Percentiles rank a stretch among this genome's conserved stretches.
Evolutionary conservation across 257 asterid species (phyloP).

Genomic region (Solanum tarapatanum): DNA sequence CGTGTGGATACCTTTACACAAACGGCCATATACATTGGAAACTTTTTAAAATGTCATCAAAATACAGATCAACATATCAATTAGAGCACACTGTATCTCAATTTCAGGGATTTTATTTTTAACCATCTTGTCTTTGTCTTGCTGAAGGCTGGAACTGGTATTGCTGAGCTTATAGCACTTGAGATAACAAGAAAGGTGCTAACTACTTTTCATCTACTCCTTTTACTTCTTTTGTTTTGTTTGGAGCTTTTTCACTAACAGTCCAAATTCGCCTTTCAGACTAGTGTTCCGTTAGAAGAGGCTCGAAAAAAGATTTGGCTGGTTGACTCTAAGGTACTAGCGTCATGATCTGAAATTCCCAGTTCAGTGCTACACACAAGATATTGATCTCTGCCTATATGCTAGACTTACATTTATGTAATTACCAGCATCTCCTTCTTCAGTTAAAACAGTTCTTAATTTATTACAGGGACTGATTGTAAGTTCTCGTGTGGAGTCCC

Average conservation of each 20-base stretch:
- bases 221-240: not conserved
- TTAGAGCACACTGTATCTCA: not conserved
- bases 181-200: conserved; percentile 60
- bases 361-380: not conserved
- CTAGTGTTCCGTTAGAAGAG: conserved; percentile 47
- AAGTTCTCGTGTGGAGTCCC: conserved; percentile 64
- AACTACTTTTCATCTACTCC: not conserved
- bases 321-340: conserved; percentile 70
- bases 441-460: not conserved
- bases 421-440: conserved; percentile 1
- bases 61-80: not conserved
- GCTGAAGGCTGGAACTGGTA: conserved; percentile 91
- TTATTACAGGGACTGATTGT: conserved; percentile 60
- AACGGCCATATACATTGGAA: not conserved
- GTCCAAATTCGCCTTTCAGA: conserved; percentile 28
- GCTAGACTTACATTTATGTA: not conserved
- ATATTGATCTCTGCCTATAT: not conserved
- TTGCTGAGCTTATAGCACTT: conserved; percentile 93
- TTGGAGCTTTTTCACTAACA: not conserved
- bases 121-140: conserved; percentile 14
- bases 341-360: not conserved
- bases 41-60: not conserved
- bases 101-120: not conserved
- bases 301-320: conserved; percentile 88
- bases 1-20: not conserved